These are phyloP conservation scores for Cyamopsis tetragonoloba DNA, from an alignment of 306 rosid species.

Conservation along the genomic window DNA sequence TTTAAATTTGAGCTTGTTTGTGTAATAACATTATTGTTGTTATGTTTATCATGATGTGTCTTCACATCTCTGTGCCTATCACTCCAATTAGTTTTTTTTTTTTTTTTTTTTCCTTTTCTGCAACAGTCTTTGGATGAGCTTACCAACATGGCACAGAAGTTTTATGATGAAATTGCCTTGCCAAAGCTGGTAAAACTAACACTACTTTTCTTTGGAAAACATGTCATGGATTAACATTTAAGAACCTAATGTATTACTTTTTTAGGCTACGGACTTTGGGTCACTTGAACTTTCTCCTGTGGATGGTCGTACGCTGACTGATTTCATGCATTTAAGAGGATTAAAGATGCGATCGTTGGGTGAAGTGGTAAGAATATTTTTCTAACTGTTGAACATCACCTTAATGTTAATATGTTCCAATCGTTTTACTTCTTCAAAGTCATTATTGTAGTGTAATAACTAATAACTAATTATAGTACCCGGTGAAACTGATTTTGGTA, in stretches of 20 bases:
- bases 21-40: not conserved
- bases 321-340: slow-evolving; percentile 98
- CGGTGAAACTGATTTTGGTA: not conserved
- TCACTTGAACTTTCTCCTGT: slow-evolving; percentile 99
- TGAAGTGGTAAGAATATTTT: slow-evolving; percentile 66
- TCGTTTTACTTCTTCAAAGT: not conserved
- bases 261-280: slow-evolving; percentile 83
- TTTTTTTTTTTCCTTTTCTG: too few species aligned
- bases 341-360: slow-evolving; percentile 82
- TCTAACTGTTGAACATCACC: not conserved
- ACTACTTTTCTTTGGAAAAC: slow-evolving; percentile 3
- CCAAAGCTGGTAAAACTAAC: slow-evolving; percentile 80
- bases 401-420: not conserved
- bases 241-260: slow-evolving; percentile 27
- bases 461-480: not conserved
- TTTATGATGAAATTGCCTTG: slow-evolving; percentile 81
- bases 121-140: slow-evolving; percentile 81
- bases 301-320: slow-evolving; percentile 94
- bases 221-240: slow-evolving; percentile 12
- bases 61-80: not conserved
- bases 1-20: not conserved
- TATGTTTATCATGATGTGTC: not conserved
- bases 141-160: slow-evolving; percentile 61
- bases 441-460: not conserved
- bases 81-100: slow-evolving; percentile 30